Base-by-base conservation (phyloP, 1,284 basidiomycete species). In the Cutaneotrichosporon arboriforme region DNA sequence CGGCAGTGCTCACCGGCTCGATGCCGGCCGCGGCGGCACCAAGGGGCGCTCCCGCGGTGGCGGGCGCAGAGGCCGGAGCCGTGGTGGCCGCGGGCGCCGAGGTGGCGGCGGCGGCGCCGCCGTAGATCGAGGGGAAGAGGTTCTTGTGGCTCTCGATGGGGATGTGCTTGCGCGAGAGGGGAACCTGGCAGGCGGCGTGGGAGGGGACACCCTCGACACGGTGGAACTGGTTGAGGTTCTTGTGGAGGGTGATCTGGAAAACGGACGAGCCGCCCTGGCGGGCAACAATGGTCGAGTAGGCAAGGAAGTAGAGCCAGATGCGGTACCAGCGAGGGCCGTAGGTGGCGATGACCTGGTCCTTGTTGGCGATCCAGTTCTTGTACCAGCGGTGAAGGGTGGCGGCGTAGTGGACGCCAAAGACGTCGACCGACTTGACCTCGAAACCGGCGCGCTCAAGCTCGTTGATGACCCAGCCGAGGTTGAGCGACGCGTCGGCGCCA, bases 181-280 rank as follows among this genome's bases (percentile, higher is more conserved):
- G 66, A 17, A 66, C 63, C 41, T 74, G 63, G 57, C 66, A 63
- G 37, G 69, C 64, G 36, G 66, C 62, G 72, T 93, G 90, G 63
- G 82, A 88, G 22, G 81, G 77, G 34, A 90, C 80, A 37, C 87
- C 87, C 47, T 86, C 82, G 61, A 91, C 57, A 51, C 93, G 86
- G 72, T 90, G 90, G 79, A 85, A 93, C 3, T 87, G 91, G 72
- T 97, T 97, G 62, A 97, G 76, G 81, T 97, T 97, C 80, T 98
- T 97, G 81, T 97, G 91, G 61, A 93, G 77, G 3, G 91, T 96
- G 68, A 98, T 84, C 78, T 97, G 92, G 86, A 93, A 96, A 41
- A 94, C 86, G 0, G 89, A 88, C 9, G 86, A 83, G 21, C 84
- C 80, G 34, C 92, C 92, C 79, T 96, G 88, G 42, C 90, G 84